A percentile compares a stretch with the other conserved stretches of the same genome.
Conservation (phyloP, 257 asterid genomes). For the Solanum neorickii region DNA sequence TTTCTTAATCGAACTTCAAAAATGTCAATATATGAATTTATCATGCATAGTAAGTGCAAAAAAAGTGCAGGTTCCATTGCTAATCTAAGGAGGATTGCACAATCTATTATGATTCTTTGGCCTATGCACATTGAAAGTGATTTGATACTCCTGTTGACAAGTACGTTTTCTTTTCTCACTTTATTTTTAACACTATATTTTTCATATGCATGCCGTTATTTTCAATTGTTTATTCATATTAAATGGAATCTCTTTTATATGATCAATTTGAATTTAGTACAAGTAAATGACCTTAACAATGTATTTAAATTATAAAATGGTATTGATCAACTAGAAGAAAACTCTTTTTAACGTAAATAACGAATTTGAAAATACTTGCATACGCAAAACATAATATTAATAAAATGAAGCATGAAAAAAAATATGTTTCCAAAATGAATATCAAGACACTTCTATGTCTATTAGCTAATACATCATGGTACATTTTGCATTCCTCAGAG, state of each 20-base stretch:
- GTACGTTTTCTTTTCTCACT: constrained; percentile 11
- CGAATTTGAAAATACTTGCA: background rate
- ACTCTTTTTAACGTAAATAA: background rate
- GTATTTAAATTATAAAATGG: background rate
- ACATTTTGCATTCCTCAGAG: constrained; percentile 29
- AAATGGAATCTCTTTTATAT: background rate
- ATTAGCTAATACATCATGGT: constrained; percentile 26
- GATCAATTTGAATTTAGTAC: background rate
- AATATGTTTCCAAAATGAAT: constrained; percentile 28
- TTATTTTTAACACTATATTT: background rate
- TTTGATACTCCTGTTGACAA: constrained; percentile 27
- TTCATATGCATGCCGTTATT: too few species aligned
- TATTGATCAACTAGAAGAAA: background rate
- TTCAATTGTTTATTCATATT: background rate
- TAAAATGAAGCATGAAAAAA: background rate
- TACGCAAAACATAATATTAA: background rate
- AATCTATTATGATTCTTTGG: constrained; percentile 30
- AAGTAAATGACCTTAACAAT: background rate
- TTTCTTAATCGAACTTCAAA: constrained; percentile 24
- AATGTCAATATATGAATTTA: constrained; percentile 24
- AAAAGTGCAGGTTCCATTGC: constrained; percentile 27
- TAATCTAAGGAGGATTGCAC: constrained; percentile 32
- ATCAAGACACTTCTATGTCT: constrained; percentile 24
- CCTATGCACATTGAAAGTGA: constrained; percentile 24
- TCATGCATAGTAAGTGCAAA: constrained; percentile 21